phyloP scores from a whole-genome alignment of 176 grass and related monocot species.

The Zea luxurians region DNA sequence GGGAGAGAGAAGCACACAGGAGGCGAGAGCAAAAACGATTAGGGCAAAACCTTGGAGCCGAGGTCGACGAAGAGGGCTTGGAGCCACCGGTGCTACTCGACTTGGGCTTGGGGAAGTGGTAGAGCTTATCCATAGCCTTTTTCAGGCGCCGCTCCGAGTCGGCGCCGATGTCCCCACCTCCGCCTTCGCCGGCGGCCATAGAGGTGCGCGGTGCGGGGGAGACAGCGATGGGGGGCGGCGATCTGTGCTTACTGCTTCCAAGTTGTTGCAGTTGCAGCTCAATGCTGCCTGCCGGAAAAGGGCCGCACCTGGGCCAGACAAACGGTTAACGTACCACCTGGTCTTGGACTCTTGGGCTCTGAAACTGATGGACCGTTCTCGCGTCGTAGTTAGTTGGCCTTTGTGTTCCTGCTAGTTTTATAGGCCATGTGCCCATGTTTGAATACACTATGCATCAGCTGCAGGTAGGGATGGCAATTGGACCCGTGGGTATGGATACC shows the following conservation, averaged over 20 bases:
- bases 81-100: slow-evolving; percentile 38
- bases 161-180: slow-evolving; percentile 45
- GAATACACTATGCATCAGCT: no score
- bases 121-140: slow-evolving; percentile 95
- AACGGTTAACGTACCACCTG: neutral
- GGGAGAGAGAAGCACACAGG: neutral
- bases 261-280: slow-evolving; percentile 1
- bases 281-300: neutral
- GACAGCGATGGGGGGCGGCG: slow-evolving; percentile 31
- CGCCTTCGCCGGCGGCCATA: slow-evolving; percentile 44
- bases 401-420: neutral
- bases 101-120: slow-evolving; percentile 72
- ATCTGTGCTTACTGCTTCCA: slow-evolving; percentile 24
- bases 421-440: no score
- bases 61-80: slow-evolving; percentile 33
- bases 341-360: neutral
- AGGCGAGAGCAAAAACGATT: slow-evolving; percentile 18
- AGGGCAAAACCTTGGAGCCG: slow-evolving; percentile 56
- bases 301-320: neutral
- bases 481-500: no score
- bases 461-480: no score
- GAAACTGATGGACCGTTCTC: neutral
- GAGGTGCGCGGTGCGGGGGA: slow-evolving; percentile 14
- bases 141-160: slow-evolving; percentile 82
- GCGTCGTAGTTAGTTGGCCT: neutral